phyloP scores from a whole-genome alignment of 2,329 filamentous ascomycete species.

The Hypoxylon sp. region DNA sequence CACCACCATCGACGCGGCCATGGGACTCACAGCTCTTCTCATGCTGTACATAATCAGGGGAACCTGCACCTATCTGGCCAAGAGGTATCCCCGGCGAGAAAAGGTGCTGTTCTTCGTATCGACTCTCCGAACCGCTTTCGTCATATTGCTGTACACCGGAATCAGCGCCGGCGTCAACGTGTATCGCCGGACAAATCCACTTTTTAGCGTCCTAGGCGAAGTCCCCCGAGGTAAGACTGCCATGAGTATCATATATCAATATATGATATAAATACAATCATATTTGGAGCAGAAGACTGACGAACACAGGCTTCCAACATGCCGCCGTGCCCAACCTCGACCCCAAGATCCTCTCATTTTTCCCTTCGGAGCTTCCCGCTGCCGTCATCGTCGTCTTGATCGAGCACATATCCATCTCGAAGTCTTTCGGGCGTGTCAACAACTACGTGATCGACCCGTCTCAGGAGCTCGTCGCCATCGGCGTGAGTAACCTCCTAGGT shows the following conservation, averaged over 20 bases:
- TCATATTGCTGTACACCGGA: conserved; percentile 80
- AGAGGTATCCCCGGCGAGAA: conserved; percentile 68
- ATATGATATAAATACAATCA: too few relatives aligned
- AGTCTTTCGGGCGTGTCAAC: conserved; percentile 81
- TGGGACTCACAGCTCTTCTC: conserved; percentile 73
- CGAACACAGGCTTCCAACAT: conserved; percentile 66
- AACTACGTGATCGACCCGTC: conserved; percentile 82
- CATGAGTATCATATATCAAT: too few relatives aligned
- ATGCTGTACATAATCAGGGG: conserved; percentile 73
- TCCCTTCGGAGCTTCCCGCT: conserved; percentile 74
- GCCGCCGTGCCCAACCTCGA: conserved; percentile 42
- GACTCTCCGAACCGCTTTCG: conserved; percentile 80
- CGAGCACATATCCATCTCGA: conserved; percentile 84
- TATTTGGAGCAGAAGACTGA: conserved; percentile 4
- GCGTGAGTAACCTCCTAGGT: conserved; percentile 76
- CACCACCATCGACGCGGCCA: conserved; percentile 72
- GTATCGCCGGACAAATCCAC: conserved; percentile 24
- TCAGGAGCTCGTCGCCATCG: conserved; percentile 81
- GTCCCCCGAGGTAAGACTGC: conserved; percentile 70
- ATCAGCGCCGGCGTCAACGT: conserved; percentile 60
- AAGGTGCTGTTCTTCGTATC: conserved; percentile 81
- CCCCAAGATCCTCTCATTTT: conserved; percentile 62
- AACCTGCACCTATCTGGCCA: conserved; percentile 69
- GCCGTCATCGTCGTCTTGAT: conserved; percentile 75
- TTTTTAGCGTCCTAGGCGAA: conserved; percentile 65